Evolutionary conservation across 176 grass and related monocot genomes (phyloP), one percentile per base, ranked within the genome.

Genomic region (Oryza nivara): DNA sequence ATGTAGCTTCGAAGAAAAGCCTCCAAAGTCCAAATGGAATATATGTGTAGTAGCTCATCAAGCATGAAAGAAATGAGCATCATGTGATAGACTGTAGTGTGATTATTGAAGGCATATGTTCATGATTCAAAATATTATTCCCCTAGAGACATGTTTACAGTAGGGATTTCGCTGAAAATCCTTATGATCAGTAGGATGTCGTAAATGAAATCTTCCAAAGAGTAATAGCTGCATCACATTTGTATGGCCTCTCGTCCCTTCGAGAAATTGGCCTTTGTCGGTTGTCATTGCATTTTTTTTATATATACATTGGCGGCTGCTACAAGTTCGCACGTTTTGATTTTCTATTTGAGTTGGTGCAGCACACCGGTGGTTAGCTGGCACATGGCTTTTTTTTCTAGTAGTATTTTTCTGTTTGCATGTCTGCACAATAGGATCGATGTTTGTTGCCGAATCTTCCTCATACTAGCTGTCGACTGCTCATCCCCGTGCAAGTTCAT

Each of bases 281-380:
- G 52, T 15, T 68, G 32, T 56, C 41, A 80, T 43, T 22, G 44
- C 4, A 34, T 4, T 26, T 43, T 28, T 43, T 8, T 15, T 36
- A 4, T 41, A 61, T 23, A 52, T 48, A 72, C 52, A 41, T 70
- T 11, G 4, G 38, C 66, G 47, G 25, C 74, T 44, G 46, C 84
- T 66, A 79, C 68, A 28, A 38, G 75, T 28, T 47, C 54, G 48
- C 80, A 90, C 58, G 84, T 90, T 90, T 78, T 17, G 51, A 28
- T 85, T 80, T 76, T 90, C 10, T 43, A 69, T 80, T 78, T 1
- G 19, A 36, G 83, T 86, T 63, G 68, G n/a, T 73, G 88, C 70
- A 76, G 3, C 65, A 74, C 10, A 48, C 45, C 32, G 15, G 54
- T 25, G 1, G 46, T 36, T 70, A 30, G 56, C 46, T 14, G 2